Base-by-base conservation (phyloP, 2,329 filamentous ascomycete genomes). In the Pseudogymnoascus sp. region DNA sequence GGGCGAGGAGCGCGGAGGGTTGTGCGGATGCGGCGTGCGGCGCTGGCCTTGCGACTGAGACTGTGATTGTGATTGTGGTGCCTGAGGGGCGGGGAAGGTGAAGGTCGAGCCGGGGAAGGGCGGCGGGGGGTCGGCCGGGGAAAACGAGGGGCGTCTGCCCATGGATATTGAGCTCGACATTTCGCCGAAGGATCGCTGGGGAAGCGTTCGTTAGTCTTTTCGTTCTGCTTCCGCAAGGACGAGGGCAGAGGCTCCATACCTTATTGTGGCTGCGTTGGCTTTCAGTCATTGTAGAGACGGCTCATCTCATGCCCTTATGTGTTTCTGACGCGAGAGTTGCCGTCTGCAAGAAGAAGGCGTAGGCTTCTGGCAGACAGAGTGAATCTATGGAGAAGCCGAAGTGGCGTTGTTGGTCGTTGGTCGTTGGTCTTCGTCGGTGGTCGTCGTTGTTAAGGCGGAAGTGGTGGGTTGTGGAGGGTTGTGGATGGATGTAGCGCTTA, bases 141-240 rank as follows among this genome's bases (percentile, higher is more conserved):
- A 21, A 9, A 44, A 46, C 11, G 50, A 56, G n/a, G 50, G 50
- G n/a, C 50, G 26, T 33, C 50, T 56, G 50, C 26, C 26, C 21
- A 56, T 56, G 50, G 50, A 56, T 56, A 56, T 33, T 56, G 50
- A 56, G 50, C 50, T 56, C 50, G 50, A 56, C 50, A 56, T 56
- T 13, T 56, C 50, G 29, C 50, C 29, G 50, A 56, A 56, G 9
- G 50, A 13, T 56, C 50, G 50, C 50, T 56, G 50, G 11, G 11
- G 50, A 56, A 13, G 40, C 11, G 40, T 44, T 19, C 17, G 26
- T 56, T 33, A 56, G 26, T 56, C 10, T 33, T 13, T 19, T 56
- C 26, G 26, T 56, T n/a, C 9, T 29, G 9, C 4, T 19, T 26
- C 26, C 10, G 29, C 4, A n/a, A 29, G 26, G n/a, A 56, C 13